These are phyloP conservation scores for Eucalyptus erythrocorys DNA, from an alignment of 345 rosid species.

Conservation along the genomic window DNA sequence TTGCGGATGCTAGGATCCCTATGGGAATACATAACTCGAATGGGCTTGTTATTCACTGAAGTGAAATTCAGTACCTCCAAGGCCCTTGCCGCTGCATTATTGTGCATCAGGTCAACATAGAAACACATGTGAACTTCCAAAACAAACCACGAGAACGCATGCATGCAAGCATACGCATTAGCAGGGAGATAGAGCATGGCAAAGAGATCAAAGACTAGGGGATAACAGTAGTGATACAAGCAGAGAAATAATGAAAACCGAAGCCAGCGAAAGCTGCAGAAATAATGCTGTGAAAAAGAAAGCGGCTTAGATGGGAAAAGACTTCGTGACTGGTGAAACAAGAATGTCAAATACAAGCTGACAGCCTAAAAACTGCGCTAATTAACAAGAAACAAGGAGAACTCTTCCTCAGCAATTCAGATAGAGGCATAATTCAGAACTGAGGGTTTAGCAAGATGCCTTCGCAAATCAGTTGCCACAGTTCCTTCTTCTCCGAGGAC, in stretches of 20 bases:
- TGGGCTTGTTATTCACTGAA: conserved; percentile 52
- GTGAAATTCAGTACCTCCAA: conserved; percentile 70
- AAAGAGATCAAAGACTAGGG: not conserved
- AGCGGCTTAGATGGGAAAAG: not conserved
- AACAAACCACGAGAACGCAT: not conserved
- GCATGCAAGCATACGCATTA: not conserved
- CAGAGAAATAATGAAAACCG: not conserved
- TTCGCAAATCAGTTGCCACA: not conserved
- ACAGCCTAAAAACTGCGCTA: not conserved
- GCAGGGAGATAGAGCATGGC: not conserved
- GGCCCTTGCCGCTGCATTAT: conserved; percentile 67
- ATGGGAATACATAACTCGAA: conserved; percentile 85
- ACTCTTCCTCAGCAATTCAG: not conserved
- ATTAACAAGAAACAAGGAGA: not conserved
- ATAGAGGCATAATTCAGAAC: not conserved
- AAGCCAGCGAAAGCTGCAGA: not conserved
- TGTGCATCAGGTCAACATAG: not conserved
- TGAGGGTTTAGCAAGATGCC: not conserved
- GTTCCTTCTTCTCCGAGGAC: not conserved
- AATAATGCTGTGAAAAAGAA: not conserved
- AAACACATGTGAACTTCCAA: not conserved
- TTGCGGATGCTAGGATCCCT: conserved; percentile 85
- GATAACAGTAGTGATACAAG: not conserved
- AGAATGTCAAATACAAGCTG: not conserved
- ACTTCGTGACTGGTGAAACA: not conserved